Evolutionary conservation across 352 stramenopile genomes (phyloP).

Genomic region (Globisporangium irregulare): DNA sequence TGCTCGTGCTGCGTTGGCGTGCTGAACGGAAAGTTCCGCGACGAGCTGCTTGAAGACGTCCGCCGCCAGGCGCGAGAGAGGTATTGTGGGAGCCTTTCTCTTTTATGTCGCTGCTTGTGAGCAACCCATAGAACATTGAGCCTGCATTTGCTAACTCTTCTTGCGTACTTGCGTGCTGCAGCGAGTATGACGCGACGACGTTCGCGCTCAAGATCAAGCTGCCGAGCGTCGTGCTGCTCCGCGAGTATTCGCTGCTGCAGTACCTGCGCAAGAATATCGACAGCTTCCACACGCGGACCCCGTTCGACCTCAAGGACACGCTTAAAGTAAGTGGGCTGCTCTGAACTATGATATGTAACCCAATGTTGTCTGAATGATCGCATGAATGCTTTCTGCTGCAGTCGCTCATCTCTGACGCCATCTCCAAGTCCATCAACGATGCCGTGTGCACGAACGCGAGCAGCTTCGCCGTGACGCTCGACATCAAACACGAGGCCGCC

Average conservation of each 20-base stretch:
- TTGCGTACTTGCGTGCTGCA: slow-evolving; percentile 12
- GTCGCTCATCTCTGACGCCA: slow-evolving; percentile 41
- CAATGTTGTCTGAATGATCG: background rate
- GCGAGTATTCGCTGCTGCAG: slow-evolving; percentile 71
- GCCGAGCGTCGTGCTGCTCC: slow-evolving; percentile 69
- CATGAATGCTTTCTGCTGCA: slow-evolving; percentile 7
- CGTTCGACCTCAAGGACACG: slow-evolving; percentile 75
- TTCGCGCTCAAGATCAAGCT: slow-evolving; percentile 84
- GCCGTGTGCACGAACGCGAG: slow-evolving; percentile 55
- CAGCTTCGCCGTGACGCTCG: slow-evolving; percentile 63
- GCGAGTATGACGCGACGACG: slow-evolving; percentile 56
- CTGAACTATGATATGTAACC: background rate
- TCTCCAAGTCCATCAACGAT: slow-evolving; percentile 44
- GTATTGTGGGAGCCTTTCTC: slow-evolving; percentile 15
- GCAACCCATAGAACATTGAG: background rate
- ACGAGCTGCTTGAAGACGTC: slow-evolving; percentile 42
- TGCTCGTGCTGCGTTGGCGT: slow-evolving; percentile 75
- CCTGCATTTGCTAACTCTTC: background rate
- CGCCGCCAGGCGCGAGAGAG: slow-evolving; percentile 32
- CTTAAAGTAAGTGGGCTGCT: slow-evolving; percentile 50
- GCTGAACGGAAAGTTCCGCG: slow-evolving; percentile 41
- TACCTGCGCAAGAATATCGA: slow-evolving; percentile 38
- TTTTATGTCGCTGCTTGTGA: background rate
- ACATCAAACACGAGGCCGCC: slow-evolving; percentile 67
- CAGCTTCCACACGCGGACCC: slow-evolving; percentile 32